Base-by-base conservation (phyloP, 805 yeast species). In the Wickerhamiella cacticola region DNA sequence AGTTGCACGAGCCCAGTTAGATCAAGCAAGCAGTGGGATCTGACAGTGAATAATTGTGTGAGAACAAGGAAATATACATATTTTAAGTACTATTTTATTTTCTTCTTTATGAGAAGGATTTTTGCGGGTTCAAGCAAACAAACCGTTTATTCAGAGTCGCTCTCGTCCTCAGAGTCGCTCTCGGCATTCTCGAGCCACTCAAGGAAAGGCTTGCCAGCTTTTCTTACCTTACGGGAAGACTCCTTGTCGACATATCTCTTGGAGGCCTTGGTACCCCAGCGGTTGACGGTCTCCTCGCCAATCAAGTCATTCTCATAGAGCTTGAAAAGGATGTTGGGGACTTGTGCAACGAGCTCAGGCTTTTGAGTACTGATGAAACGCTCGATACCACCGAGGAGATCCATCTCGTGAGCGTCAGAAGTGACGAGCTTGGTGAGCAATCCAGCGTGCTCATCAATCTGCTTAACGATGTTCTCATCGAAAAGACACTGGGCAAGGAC, bases 111-210 rank as follows among this genome's bases (percentile, higher is more conserved):
- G n/a, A 13, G 10, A 28, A 12, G 13, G 33, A 28, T 28, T 29
- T 29, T 29, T 29, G 34, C 6, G n/a, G n/a, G 34, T 5, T 29
- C 15, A 9, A 29, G 15, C n/a, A 5, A 15, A 29, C n/a, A 13
- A 29, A 12, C n/a, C 33, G 5, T 12, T 28, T 28, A 28, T 28
- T 28, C 33, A 28, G 33, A 28, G 33, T 34, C 25, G 23, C 16
- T 3, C 55, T 79, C 85, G 42, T 77, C 81, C 55, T 78, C 83
- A 55, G 74, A 73, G 54, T 80, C 89, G 63, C 79, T 81, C 57
- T 86, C 96, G 52, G 98, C 97, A 66, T 83, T 88, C 62, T 86
- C 80, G 56, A 92, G 76, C 98, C 98, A 92, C 56, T 82, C 79
- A 54, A 92, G 70, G 69, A 92, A 92, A 25, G 97, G 95, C 68